A percentile compares a stretch with the other conserved stretches of the same genome.
phyloP scores from a whole-genome alignment of 805 yeast species.

The Diddensiella santjacobensis region DNA sequence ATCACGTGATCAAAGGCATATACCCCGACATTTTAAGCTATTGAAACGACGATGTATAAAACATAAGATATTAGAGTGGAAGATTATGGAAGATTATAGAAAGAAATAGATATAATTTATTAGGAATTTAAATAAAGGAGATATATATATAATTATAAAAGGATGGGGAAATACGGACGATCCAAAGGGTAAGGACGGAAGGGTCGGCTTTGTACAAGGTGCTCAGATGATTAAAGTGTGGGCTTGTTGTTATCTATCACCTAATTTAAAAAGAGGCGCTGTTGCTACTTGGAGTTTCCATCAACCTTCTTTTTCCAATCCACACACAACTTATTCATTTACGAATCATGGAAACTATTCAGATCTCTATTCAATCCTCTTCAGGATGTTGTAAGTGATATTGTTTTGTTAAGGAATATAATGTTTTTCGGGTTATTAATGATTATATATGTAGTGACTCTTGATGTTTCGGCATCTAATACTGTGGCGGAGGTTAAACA shows the following conservation, averaged over 20 bases:
- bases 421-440: neutral
- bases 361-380: slow-evolving; percentile 5
- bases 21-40: no score
- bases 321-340: neutral
- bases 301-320: neutral
- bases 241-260: slow-evolving; percentile 2
- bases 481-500: slow-evolving; percentile 34
- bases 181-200: no score
- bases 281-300: neutral
- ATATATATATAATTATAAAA: no score
- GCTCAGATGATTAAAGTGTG: neutral
- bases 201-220: no score
- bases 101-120: no score
- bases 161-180: no score
- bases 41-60: no score
- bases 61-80: no score
- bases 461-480: slow-evolving; percentile 25
- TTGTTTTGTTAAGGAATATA: no score
- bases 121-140: no score
- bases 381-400: slow-evolving; percentile 13
- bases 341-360: slow-evolving; percentile 7
- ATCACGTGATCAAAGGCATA: no score
- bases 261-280: slow-evolving; percentile 6
- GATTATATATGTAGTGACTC: neutral
- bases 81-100: no score